Conservation (phyloP, 2,329 filamentous ascomycete species). For the Diaporthe citrichinensis region DNA sequence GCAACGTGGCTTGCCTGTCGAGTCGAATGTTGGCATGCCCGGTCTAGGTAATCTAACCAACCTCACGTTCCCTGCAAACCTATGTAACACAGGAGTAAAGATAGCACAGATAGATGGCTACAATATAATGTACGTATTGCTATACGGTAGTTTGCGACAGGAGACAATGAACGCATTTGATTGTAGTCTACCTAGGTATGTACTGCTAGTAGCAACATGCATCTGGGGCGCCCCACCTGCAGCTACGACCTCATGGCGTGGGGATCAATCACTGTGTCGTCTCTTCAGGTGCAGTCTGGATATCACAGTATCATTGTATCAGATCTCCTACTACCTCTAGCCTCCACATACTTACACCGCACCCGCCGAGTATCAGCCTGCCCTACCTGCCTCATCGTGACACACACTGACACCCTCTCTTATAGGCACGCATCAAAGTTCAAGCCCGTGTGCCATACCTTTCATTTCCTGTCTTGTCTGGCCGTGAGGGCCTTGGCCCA, state of each 20-base stretch:
- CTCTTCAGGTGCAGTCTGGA: not conserved
- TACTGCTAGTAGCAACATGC: not conserved
- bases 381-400: slow-evolving; percentile 9
- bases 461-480: slow-evolving; percentile 17
- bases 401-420: slow-evolving; percentile 16
- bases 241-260: not conserved
- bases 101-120: slow-evolving; percentile 3
- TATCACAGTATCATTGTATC: slow-evolving; percentile 31
- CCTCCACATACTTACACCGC: not conserved
- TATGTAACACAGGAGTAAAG: not conserved
- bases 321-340: slow-evolving; percentile 5
- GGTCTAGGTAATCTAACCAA: too few species aligned
- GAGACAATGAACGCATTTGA: not conserved
- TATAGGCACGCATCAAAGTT: not conserved
- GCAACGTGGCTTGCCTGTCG: slow-evolving; percentile 17
- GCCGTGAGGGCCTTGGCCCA: not conserved
- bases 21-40: not conserved
- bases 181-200: not conserved
- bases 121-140: not conserved
- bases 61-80: slow-evolving; percentile 4
- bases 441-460: slow-evolving; percentile 9
- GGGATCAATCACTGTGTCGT: not conserved
- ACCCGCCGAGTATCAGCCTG: not conserved
- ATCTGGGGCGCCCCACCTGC: slow-evolving; percentile 3
- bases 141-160: not conserved